Base-by-base conservation (phyloP, 2,329 filamentous ascomycete species). In the Bipolaris bicolor region DNA sequence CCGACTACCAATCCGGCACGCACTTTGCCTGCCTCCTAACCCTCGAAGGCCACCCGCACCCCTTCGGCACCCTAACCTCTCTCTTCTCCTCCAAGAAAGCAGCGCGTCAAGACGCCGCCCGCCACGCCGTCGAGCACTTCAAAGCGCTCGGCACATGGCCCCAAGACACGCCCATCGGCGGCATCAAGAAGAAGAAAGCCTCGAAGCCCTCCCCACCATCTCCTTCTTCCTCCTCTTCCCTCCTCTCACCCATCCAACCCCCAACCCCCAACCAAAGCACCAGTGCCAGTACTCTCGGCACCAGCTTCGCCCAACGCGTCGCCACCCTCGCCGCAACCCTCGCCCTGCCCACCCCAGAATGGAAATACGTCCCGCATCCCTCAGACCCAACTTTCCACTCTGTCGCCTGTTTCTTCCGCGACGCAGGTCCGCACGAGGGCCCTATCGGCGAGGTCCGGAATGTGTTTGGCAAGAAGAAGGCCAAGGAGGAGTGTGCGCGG, bases 401-500 rank as follows among this genome's bases (percentile, higher is more conserved):
- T 24, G 74, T 77, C 9, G 52, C 67, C 1, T 79, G 76, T 33
- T 66, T 52, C 39, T 81, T 80, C 49, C 50, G 52, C 24, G 55
- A 59, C 34, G 63, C 52, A 0, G 69, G 67, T 1, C 41, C 40
- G 47, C 67, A 70, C 16, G 55, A 51, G 7, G 72, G 69, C 0
- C 70, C 74, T 3, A 64, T 83, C 16, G 81, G 79, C 22, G 68
- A 77, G 52, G 77, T 81, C 2, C 58, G 69, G 0, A 71, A 78
- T 52, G 69, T 83, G 0, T 79, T 71, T 58, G 82, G 82, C 2
- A 80, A 79, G 73, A 82, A 81, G 69, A 79, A 73, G 46, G 81
- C 81, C 0, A 82, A 79, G 66, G 79, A 83, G 56, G 76, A 77
- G 58, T 79, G 80, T 67, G 81, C 81, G n/a, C 67, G 73, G 55